Evolutionary conservation across 2,329 filamentous ascomycete species (phyloP), one percentile per base, ranked within the genome.

Genomic region (Hypoxylon sp.): DNA sequence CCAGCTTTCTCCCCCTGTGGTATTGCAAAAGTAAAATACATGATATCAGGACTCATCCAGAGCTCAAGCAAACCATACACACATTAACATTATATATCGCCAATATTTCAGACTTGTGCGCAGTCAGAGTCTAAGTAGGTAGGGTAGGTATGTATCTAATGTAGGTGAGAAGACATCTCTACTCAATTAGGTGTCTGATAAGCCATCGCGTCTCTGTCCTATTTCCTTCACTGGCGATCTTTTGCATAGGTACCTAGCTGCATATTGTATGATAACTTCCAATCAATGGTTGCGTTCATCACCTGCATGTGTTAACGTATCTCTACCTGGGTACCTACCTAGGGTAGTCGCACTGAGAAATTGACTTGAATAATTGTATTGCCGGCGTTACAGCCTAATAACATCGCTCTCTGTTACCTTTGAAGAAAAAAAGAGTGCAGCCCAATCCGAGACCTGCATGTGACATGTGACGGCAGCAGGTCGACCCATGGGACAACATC

Each of bases 391-490:
- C 50, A 53, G 59, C 50, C 60, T 63, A 59, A 65, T 59, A 60
- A n/a, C 55, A 52, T 36, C 49, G 49, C 53, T 45, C 13, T 51
- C 32, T 45, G 50, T 49, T 49, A 62, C 34, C 43, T 63, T 23
- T 66, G 32, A 60, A 30, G 28, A 53, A 14, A 34, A 57, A 19
- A 28, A 46, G 52, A 19, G 41, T 53, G 60, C 59, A 64, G 52
- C 57, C 58, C 41, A 60, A 63, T 43, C 43, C 43, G 57, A 69
- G 60, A 64, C 62, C 41, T 65, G 68, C 64, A 70, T 70, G 59
- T 62, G 59, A 62, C 68, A 70, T 69, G 63, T 64, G 60, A 67
- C 57, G 51, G 48, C 45, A 21, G 43, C 58, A 49, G 52, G 49
- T 60, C 45, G 23, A 10, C 48, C 21, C 19, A 58, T 55, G 17